Evolutionary conservation across 176 grass and related monocot genomes (phyloP).

Genomic region (Eragrostis curvula): DNA sequence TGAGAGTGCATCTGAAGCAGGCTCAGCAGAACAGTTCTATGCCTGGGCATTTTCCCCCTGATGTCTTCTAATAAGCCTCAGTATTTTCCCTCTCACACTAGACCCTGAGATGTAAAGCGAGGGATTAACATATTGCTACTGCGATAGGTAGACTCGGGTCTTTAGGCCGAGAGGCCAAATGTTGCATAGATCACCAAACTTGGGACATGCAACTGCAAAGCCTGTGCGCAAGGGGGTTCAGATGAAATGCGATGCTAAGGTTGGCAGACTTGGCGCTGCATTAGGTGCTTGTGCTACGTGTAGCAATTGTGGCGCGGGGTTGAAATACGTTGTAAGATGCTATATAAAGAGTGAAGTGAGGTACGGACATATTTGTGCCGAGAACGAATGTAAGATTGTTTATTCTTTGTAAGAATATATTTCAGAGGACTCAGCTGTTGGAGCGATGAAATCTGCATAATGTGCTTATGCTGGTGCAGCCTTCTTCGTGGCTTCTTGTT

Average conservation of each 20-base stretch:
- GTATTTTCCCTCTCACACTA: not conserved
- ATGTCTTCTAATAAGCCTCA: slow-evolving; percentile 51
- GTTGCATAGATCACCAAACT: not conserved
- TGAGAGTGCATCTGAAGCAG: slow-evolving; percentile 67
- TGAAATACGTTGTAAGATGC: not conserved
- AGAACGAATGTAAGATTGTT: not conserved
- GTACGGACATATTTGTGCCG: not conserved
- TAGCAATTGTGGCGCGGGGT: not conserved
- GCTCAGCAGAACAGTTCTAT: slow-evolving; percentile 64
- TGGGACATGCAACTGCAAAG: not conserved
- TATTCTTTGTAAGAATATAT: not conserved
- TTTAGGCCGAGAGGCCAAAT: not conserved
- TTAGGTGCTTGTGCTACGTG: not conserved
- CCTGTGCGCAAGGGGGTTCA: not conserved
- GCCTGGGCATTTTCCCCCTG: slow-evolving; percentile 57
- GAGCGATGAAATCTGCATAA: not conserved
- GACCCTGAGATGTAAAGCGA: not conserved
- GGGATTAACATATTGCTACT: slow-evolving; percentile 19
- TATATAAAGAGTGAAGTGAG: not conserved
- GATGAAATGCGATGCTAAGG: not conserved
- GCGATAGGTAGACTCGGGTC: not conserved
- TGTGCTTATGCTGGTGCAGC: not conserved
- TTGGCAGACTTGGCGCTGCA: not conserved
- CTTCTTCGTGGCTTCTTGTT: not conserved
- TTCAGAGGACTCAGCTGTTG: not conserved